Evolutionary conservation across 306 rosid species (phyloP), one percentile per base, ranked within the genome.

Genomic region (Luffa aegyptiaca): DNA sequence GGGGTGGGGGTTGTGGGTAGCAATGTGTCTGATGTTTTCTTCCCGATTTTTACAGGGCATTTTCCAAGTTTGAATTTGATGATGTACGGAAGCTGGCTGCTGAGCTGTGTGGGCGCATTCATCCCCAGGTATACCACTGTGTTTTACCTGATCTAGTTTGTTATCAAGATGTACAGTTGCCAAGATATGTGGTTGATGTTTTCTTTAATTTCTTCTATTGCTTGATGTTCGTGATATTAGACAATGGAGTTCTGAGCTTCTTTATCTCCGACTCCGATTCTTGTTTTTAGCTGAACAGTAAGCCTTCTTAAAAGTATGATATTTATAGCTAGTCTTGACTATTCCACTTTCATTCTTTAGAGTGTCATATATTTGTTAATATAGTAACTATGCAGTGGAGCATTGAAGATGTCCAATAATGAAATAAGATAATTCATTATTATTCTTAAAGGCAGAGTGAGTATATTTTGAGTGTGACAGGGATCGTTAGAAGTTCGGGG

Each of bases 41-140:
- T 6, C 6, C 55, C 2, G 10, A 61, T 5, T 79, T 79, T 57
- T 79, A 81, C 90, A 91, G 98, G 91, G 93, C 97, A 70, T 89
- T 91, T 78, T 68, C 81, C 82, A 87, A 90, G 84, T 85, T 81
- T 79, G 97, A 92, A 84, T 94, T 91, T 88, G 94, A 92, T 77
- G 95, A 92, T 55, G 98, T 92, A 31, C 89, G 87, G 80, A 94
- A 90, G 81, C 92, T 91, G 71, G 92, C 98, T 80, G 97, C 98
- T 85, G 97, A 94, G 91, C 86, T 94, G 12, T 90, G 95, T 86
- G 97, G 97, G 55, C 94, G 97, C 86, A 84, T 94, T 86, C 97
- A 94, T 84, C 97, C 97, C 61, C 89, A 90, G 82, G 97, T 94
- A 90, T 79, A 75, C 53, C 41, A 17, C 7, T n/a, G 44, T 21